Base-by-base conservation (phyloP, 164 flowering plant genomes). In the Magnolia changhungtana region DNA sequence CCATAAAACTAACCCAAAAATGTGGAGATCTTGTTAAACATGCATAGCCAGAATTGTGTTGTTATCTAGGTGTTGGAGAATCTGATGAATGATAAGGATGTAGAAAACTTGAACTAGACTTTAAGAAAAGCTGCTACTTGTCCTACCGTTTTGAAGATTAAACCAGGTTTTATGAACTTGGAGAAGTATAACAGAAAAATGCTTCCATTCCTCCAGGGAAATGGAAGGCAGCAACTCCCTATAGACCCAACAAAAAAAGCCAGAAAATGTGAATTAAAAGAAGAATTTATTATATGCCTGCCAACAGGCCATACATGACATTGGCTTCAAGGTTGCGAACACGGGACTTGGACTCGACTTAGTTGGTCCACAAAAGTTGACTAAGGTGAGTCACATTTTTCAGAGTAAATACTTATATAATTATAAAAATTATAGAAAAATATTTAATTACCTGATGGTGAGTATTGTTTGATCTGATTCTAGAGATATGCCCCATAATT, bases 101-200 rank as follows among this genome's bases (percentile, higher is more conserved):
- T 5, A 63, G 61, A 74, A 61, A 59, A 27, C 11, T 27, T 73
- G 67, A 74, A n/a, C 3, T 21, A 63, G 37, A 45, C 18, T 19
- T n/a, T 9, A 75, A 75, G 29, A 67, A 69, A n/a, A n/a, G 19
- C 19, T 51, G 45, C 24, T n/a, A 20, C 61, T 65, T 64, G 67
- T 18, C 9, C 67, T 7, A 19, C 67, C 1, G 3, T 64, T 64
- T 64, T 64, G 21, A 19, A 64, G 24, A 8, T 19, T 19, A 64
- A 64, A 64, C 24, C 61, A 37, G 45, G 45, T 37, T 55, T 55
- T 55, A 16, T 55, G 61, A 55, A 55, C 18, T 55, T 10, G 61
- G 3, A 55, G 61, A 55, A 10, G 18, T 10, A 10, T 10, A 55
- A 16, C 8, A 55, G 13, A 37, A 37, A 55, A 55, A 55, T 65